Percentiles rank a stretch among this genome's conserved stretches.
These are phyloP conservation scores for Clausena lansium DNA, from an alignment of 345 rosid genomes.

Conservation along the genomic window DNA sequence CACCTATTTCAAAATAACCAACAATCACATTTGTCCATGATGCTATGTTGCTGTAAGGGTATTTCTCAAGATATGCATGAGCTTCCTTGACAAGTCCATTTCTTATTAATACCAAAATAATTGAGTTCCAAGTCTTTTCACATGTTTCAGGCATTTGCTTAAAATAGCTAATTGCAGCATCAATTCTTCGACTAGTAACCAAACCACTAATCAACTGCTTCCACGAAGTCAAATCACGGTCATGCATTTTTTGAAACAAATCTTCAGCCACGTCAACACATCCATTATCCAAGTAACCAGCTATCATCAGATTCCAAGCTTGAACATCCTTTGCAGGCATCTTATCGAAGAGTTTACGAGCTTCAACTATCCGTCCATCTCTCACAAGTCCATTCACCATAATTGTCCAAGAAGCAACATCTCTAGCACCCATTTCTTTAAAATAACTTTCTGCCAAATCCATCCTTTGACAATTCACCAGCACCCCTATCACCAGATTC, in stretches of 20 bases:
- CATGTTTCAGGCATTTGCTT: conserved; percentile 38
- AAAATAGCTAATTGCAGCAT: conserved; percentile 23
- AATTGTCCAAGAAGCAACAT: conserved; percentile 39
- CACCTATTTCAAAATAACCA: conserved; percentile 36
- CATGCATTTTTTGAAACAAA: conserved; percentile 28
- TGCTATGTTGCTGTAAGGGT: conserved; percentile 26
- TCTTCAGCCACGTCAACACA: conserved; percentile 26
- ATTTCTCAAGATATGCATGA: conserved; percentile 35
- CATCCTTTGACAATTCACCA: conserved; percentile 20
- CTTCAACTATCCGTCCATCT: conserved; percentile 32
- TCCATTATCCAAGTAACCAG: conserved; percentile 28
- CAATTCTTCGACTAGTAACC: conserved; percentile 15
- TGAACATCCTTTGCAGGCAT: conserved; percentile 38
- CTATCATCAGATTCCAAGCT: conserved; percentile 40
- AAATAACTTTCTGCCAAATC: conserved; percentile 37
- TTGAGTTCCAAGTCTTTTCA: conserved; percentile 33
- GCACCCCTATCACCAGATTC: conserved; percentile 43
- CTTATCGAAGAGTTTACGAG: conserved; percentile 30
- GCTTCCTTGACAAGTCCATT: conserved; percentile 33
- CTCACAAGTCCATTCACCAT: conserved; percentile 39
- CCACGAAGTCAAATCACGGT: conserved; percentile 38
- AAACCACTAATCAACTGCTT: conserved; percentile 31
- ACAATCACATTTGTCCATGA: conserved; percentile 39
- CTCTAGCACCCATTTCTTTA: conserved; percentile 29
- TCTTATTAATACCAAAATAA: conserved; percentile 31